A percentile compares a stretch with the other conserved stretches of the same genome.
Evolutionary conservation across 495 filamentous ascomycete genomes (phyloP).

Genomic region (Melanomma pulvis-pyrius): DNA sequence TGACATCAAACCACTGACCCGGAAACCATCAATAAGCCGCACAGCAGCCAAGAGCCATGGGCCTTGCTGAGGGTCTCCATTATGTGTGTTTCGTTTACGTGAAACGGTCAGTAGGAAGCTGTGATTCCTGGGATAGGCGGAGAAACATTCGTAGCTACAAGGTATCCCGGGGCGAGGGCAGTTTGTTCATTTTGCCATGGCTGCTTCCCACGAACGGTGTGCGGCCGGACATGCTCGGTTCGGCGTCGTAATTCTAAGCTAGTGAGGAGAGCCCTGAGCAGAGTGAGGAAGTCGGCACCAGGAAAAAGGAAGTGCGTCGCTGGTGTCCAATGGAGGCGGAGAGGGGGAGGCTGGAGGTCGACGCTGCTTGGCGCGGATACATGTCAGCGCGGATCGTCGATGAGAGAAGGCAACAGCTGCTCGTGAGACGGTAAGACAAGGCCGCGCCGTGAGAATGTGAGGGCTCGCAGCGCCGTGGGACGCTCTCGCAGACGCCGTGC

Average conservation of each 20-base stretch:
- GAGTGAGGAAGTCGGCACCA: neutral
- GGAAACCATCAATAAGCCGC: neutral
- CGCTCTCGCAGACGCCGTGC: too few species aligned
- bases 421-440: neutral
- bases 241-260: too few species aligned
- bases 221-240: neutral
- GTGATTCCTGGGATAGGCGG: too few species aligned
- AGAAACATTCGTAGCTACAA: too few species aligned
- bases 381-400: neutral
- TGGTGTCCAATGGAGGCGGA: neutral
- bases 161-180: neutral
- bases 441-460: neutral
- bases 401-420: neutral
- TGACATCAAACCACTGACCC: neutral
- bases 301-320: neutral
- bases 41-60: neutral
- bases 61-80: neutral
- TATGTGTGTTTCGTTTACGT: too few species aligned
- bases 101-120: too few species aligned
- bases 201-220: neutral
- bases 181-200: neutral
- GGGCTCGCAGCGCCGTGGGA: neutral
- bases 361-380: neutral
- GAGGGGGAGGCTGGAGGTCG: neutral
- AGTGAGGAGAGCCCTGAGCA: too few species aligned